Conservation (phyloP, 2,329 filamentous ascomycete species). For the Cladosporium austrohemisphaericum region DNA sequence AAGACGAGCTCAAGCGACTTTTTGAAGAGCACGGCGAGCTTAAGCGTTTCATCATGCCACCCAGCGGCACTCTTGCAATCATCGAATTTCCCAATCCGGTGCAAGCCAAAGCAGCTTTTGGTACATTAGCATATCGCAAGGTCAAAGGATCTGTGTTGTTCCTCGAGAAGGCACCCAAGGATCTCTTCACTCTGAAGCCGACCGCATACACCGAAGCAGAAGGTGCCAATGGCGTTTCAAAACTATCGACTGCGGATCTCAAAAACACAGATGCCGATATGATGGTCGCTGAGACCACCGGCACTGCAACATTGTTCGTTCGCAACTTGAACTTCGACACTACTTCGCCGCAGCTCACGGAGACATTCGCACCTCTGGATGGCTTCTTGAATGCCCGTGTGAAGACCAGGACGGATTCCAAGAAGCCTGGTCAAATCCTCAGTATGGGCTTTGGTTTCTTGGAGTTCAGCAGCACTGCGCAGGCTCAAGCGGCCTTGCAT, state of each 20-base stretch:
- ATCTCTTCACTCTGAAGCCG: conserved; percentile 58
- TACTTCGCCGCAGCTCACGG: conserved; percentile 68
- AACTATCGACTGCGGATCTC: conserved; percentile 66
- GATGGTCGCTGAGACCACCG: conserved; percentile 56
- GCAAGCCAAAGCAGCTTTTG: conserved; percentile 79
- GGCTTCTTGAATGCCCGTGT: conserved; percentile 87
- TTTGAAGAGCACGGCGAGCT: conserved; percentile 85
- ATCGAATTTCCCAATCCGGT: conserved; percentile 78
- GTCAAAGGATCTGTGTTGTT: conserved; percentile 89
- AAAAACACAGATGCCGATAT: conserved; percentile 53
- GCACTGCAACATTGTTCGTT: conserved; percentile 69
- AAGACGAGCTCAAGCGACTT: conserved; percentile 72
- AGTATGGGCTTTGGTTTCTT: conserved; percentile 98
- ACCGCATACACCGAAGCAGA: conserved; percentile 27
- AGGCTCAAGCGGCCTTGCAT: conserved; percentile 74
- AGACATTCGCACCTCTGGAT: conserved; percentile 74
- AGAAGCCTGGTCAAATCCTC: conserved; percentile 78
- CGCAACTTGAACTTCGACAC: conserved; percentile 93
- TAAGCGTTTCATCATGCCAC: conserved; percentile 81
- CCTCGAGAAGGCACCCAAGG: conserved; percentile 85
- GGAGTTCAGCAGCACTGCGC: conserved; percentile 73
- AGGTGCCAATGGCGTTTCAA: conserved; percentile 42
- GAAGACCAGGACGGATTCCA: conserved; percentile 91
- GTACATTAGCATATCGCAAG: conserved; percentile 79
- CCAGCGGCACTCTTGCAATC: conserved; percentile 88